phyloP scores from a whole-genome alignment of 495 filamentous ascomycete species.

The Lasiosphaeris hirsuta region DNA sequence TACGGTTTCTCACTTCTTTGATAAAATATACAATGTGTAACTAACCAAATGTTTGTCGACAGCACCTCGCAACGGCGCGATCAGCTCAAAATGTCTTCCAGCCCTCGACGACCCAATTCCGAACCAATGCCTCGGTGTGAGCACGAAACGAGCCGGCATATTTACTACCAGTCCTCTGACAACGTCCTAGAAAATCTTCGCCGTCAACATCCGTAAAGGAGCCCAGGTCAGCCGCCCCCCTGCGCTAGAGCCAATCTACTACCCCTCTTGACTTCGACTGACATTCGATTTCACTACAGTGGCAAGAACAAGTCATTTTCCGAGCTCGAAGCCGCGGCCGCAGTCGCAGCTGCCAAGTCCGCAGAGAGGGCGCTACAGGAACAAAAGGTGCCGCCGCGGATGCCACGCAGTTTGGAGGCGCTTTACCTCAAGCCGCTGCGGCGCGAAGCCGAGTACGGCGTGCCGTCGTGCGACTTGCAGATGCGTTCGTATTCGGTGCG shows the following conservation, averaged over 20 bases:
- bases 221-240: too few species aligned
- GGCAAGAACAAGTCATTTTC: too few species aligned
- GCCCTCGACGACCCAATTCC: slow-evolving; percentile 24
- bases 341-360: background rate
- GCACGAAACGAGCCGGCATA: background rate
- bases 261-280: too few species aligned
- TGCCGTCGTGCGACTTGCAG: slow-evolving; percentile 87
- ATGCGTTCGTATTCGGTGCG: slow-evolving; percentile 86
- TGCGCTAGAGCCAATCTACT: too few species aligned
- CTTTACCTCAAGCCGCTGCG: slow-evolving; percentile 82
- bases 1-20: slow-evolving; percentile 7
- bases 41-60: background rate
- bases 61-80: slow-evolving; percentile 24
- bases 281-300: too few species aligned
- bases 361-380: background rate
- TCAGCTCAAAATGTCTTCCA: slow-evolving; percentile 19
- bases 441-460: slow-evolving; percentile 64
- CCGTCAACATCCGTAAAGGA: too few species aligned
- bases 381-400: slow-evolving; percentile 15
- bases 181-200: background rate
- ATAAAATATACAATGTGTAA: background rate
- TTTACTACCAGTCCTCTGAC: background rate
- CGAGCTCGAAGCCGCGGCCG: background rate
- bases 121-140: slow-evolving; percentile 28
- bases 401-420: slow-evolving; percentile 55